Evolutionary conservation across 169 alveolate species (phyloP).

Genomic region (Toxoplasma gondii): DNA sequence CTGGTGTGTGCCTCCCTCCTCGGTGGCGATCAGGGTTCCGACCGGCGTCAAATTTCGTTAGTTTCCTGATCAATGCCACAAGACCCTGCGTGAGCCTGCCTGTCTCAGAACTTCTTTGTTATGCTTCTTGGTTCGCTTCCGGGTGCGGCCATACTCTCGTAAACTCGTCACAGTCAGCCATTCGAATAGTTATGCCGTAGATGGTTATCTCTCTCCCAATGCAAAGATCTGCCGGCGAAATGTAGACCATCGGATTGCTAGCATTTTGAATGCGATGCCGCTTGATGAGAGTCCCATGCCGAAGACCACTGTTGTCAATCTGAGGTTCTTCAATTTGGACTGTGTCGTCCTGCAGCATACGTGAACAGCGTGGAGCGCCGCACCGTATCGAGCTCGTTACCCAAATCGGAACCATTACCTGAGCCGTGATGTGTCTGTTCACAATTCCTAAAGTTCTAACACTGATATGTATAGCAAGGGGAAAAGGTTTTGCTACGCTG

Average conservation of each 20-base stretch:
- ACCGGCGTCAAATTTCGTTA: too few relatives aligned
- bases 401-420: background rate
- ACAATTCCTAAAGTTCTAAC: too few relatives aligned
- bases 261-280: constrained; percentile 79
- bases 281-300: constrained; percentile 85
- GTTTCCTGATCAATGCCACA: background rate
- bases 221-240: constrained; percentile 80
- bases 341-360: constrained; percentile 77
- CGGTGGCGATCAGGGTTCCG: too few relatives aligned
- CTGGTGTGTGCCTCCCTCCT: too few relatives aligned
- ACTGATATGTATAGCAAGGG: too few relatives aligned
- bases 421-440: too few relatives aligned
- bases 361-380: background rate
- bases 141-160: constrained; percentile 75
- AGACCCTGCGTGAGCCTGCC: background rate
- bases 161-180: constrained; percentile 81
- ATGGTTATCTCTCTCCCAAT: constrained; percentile 79
- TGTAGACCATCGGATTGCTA: constrained; percentile 72
- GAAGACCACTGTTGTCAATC: constrained; percentile 84
- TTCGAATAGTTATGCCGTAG: constrained; percentile 79
- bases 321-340: constrained; percentile 81
- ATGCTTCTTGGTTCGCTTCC: background rate
- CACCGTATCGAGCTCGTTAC: background rate
- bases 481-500: too few relatives aligned
- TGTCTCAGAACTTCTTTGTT: background rate